These are phyloP conservation scores for Phyllosticta citribraziliensis DNA, from an alignment of 2,329 filamentous ascomycete genomes.

Conservation along the genomic window DNA sequence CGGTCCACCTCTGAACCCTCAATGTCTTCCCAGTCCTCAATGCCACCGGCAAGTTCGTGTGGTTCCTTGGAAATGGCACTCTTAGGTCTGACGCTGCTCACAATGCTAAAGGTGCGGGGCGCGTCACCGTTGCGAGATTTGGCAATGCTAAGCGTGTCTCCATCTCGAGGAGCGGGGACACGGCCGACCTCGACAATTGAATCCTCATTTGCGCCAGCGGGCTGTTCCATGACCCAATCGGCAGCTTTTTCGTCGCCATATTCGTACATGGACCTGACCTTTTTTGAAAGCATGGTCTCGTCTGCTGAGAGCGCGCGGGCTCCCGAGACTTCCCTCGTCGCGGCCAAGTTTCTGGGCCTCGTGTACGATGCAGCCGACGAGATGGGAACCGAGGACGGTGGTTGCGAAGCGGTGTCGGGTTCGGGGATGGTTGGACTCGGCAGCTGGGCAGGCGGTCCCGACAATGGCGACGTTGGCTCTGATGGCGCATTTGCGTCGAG, in stretches of 20 bases:
- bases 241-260: conserved; percentile 48
- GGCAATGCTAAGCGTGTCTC: not conserved
- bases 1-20: conserved; percentile 51
- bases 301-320: conserved; percentile 50
- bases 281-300: conserved; percentile 52
- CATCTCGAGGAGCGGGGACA: not conserved
- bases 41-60: conserved; percentile 49
- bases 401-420: not conserved
- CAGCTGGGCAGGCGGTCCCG: not conserved
- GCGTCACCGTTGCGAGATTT: conserved; percentile 10
- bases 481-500: not conserved
- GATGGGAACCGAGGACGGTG: not conserved
- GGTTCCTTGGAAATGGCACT: conserved; percentile 39
- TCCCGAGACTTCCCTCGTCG: conserved; percentile 10
- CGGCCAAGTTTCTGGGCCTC: conserved; percentile 1
- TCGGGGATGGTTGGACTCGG: not conserved
- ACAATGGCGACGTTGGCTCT: not conserved
- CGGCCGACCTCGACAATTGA: not conserved
- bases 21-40: conserved; percentile 56
- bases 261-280: conserved; percentile 55
- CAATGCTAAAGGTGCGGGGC: conserved; percentile 18
- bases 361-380: not conserved
- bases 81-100: conserved; percentile 15
- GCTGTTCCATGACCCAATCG: conserved; percentile 26
- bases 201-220: conserved; percentile 5